Conservation (phyloP, 1,284 basidiomycete genomes). For the Puccinia brachypodii region DNA sequence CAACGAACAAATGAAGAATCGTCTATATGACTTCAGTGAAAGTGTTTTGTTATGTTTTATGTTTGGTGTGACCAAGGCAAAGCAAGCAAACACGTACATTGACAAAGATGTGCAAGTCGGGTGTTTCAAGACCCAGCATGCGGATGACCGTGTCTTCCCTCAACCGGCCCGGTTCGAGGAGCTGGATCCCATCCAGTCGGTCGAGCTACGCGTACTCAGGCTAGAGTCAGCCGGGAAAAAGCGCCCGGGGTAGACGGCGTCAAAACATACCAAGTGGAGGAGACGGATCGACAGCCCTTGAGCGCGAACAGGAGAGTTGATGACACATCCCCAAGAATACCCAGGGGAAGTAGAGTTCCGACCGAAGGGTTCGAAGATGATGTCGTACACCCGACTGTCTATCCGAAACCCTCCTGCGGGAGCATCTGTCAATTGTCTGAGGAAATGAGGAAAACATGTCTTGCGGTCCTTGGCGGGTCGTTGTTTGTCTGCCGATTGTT, state of each 20-base stretch:
- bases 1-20: background rate
- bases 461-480: background rate
- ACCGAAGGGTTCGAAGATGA: constrained; percentile 35
- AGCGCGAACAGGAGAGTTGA: constrained; percentile 12
- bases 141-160: constrained; percentile 7
- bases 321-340: constrained; percentile 20
- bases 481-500: background rate
- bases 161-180: constrained; percentile 16
- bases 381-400: constrained; percentile 14
- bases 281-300: constrained; percentile 32
- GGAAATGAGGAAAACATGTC: constrained; percentile 24
- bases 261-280: constrained; percentile 24
- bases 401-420: constrained; percentile 10
- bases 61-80: background rate
- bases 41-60: background rate
- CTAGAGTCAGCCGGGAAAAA: background rate
- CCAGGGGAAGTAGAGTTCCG: background rate
- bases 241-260: background rate
- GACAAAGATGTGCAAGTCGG: constrained; percentile 3
- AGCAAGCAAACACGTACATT: background rate
- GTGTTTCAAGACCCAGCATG: constrained; percentile 18
- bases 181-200: constrained; percentile 1
- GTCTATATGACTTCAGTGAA: background rate
- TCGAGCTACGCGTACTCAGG: background rate
- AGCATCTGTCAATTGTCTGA: constrained; percentile 17